Base-by-base conservation (phyloP, 176 grass and related monocot genomes). In the Carex littledalei region DNA sequence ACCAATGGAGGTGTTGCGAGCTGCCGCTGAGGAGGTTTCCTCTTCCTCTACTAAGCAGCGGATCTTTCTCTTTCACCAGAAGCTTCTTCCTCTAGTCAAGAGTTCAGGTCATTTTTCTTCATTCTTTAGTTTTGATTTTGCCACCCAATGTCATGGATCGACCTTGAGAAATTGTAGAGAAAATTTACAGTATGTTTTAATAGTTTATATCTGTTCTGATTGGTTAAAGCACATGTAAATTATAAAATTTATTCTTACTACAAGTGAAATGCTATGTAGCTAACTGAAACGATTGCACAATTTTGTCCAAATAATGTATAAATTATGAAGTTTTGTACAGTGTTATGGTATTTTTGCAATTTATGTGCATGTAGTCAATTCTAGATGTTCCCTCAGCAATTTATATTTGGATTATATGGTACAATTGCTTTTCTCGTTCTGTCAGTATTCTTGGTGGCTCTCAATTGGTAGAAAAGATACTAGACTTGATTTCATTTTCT, bases 11-110 rank as follows among this genome's bases (percentile, higher is more conserved):
- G 86, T 72, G 78, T 75, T 93, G 73, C 87, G 91, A 80, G 86
- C 88, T 75, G 95, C 95, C 58, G 79, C 86, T 3, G 83, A 84
- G 50, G 95, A 91, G 91, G 89, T 93, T 29, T 92, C 95, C 9
- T 90, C 89, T 68, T 87, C 91, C 17, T 95, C 95, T 5, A 91
- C 71, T 14, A 98, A 85, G 93, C 86, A 79, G 79, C 95, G 95
- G 37, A 80, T 95, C 88, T 83, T 67, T 87, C 87, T 98, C 85
- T 98, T 98, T 75, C 86, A 88, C 63, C 82, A 88, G 15, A 89
- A 86, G 35, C 90, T 98, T 43, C 89, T 76, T 4, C 89, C 65
- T 50, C 63, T 92, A 8, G 15, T 98, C 35, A 80, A 88, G 66
- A 88, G 84, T 80, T 53, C 83, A 65, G 88, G 45, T 64, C 8